Base-by-base conservation (phyloP, 306 rosid genomes). In the Acmispon strigosus region DNA sequence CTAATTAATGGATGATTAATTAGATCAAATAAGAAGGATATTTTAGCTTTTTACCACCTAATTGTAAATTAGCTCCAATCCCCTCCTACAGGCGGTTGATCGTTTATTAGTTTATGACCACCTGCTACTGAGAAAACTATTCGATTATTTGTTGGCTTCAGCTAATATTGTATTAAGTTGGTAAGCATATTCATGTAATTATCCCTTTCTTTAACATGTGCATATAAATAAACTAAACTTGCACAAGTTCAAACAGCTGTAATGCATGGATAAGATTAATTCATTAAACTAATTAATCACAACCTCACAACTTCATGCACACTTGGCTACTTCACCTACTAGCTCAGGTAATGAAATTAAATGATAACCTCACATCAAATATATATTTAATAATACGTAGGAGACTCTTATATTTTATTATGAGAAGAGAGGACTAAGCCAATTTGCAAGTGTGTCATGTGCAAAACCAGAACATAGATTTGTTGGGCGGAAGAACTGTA, bases 181-280 rank as follows among this genome's bases (percentile, higher is more conserved):
- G 68, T 69, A 27, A 63, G 54, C 59, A 51, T 76, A 74, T 73
- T 76, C 67, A 70, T 68, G 42, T 66, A 63, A 20, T 22, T 61
- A 61, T 49, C 16, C 17, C 19, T 44, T 15, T 15, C 16, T 4
- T 58, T 50, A 20, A 32, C 44, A 18, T 27, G 45, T 51, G 51
- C n/a, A 53, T 10, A 27, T 36, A 32, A n/a, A 16, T 48, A 32
- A n/a, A 48, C 6, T 66, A 64, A 17, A 44, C 53, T 18, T 24
- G 66, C 37, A 76, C 11, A 60, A 8, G 51, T 69, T 61, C 67
- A 68, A 11, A 77, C 83, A 81, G 81, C 85, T 84, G 85, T 75
- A 80, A 72, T 76, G 68, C 74, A 53, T 71, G 56, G 61, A 75
- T 65, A 52, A 66, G 62, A 22, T 60, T 27, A 27, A 27, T 27